Evolutionary conservation across 352 stramenopile species (phyloP), one percentile per base, ranked within the genome.

Genomic region (Globisporangium heterothallicum): DNA sequence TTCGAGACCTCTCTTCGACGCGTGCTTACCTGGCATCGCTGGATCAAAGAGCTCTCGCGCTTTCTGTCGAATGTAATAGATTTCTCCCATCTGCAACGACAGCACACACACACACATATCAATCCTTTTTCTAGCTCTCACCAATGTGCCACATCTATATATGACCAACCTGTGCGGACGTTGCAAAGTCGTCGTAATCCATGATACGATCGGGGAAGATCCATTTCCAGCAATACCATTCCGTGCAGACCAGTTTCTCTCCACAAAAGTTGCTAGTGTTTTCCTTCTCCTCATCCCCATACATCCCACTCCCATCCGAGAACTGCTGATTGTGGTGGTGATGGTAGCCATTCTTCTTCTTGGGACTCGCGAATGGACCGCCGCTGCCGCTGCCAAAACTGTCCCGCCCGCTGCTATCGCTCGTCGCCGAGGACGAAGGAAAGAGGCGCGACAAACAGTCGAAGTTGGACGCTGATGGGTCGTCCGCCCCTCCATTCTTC

Each of bases 151-250:
- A n/a, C 24, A 30, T 35, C 5, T 38, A 24, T 5, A 19, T 26
- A 43, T 24, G 10, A 50, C 7, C 6, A 41, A 87, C 73, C 62
- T 81, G 66, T 14, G 74, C 73, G 6, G 73, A 69, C 19, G 67
- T 68, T 6, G 65, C 74, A 67, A 87, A 87, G 56, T 87, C 76
- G 38, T 84, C 76, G 52, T 87, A 87, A 44, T 82, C 76, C 1
- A 52, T 49, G 30, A 85, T 68, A 2, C 70, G 73, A 2, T 82
- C 64, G 0, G 73, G 71, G 27, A 84, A 78, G 49, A 83, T 36
- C 73, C 72, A 84, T 19, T 81, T 79, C 76, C 73, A 84, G 66
- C 76, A 87, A 13, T 53, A 61, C 72, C 63, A 82, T 9, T 74
- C 59, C 18, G 59, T 66, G 40, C 70, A 84, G 5, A 22, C 2